Base-by-base conservation (phyloP, 2,329 filamentous ascomycete genomes). In the Didymella pinodella region DNA sequence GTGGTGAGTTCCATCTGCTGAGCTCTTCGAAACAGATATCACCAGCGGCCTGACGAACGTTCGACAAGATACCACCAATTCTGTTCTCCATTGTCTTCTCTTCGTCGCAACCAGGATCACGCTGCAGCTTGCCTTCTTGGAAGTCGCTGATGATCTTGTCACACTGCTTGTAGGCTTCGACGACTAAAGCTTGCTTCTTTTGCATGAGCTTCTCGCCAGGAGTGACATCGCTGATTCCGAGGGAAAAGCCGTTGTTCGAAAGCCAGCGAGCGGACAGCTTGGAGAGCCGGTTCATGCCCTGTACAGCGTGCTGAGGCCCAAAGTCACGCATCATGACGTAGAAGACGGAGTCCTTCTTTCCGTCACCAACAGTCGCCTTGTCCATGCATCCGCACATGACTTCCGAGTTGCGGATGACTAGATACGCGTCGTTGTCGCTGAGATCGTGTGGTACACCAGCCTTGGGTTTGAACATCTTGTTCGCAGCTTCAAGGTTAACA, bases 351-450 rank as follows among this genome's bases (percentile, higher is more conserved):
- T 97, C 94, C 75, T 99, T 99, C 82, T 98, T 98, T 69, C 95
- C 95, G 6, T 92, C 88, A 67, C 95, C 95, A n/a, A 99, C 92
- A 0, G 93, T 98, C 1, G 92, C 91, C 79, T 99, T 99, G 81
- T 99, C 95, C 93, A 98, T 97, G 59, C 90, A 86, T 61, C 95
- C 95, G 73, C 94, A 98, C 91, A 99, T 96, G 62, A 98, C 88
- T 75, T 97, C 93, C 0, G 94, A 98, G 74, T 99, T 98, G 57
- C 94, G 90, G 62, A 99, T 90, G 14, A 97, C 92, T 10, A 99
- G 83, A 85, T 92, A 98, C 7, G 90, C 88, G 75, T 99, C 95
- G 45, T 81, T 77, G 25, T 77, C 70, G 65, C 95, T 92, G 16
- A 90, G 87, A 70, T 94, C 91, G 80, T 96, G 88, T 64, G 92